Evolutionary conservation across 441 rosid genomes (phyloP), one percentile per base, ranked within the genome.

Genomic region (Brassica hybrid): DNA sequence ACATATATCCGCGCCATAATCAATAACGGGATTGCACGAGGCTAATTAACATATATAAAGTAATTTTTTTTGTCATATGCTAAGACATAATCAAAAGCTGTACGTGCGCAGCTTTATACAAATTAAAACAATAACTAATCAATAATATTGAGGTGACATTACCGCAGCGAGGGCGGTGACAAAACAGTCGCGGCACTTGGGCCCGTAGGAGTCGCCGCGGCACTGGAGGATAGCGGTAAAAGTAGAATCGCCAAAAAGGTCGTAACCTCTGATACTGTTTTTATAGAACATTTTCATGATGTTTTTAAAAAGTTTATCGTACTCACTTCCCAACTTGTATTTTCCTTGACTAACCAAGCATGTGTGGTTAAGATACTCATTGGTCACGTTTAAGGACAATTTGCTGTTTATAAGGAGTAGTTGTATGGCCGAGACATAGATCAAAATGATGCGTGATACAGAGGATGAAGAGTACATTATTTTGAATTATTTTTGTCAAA

Each of bases 281-380:
- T 5, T 13, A 45, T 45, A 45, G 16, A 45, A 45, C 54, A n/a
- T 13, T 45, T 45, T 13, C 16, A 45, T 45, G 54, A 13, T 45
- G 1, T 45, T 45, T 45, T 61, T 2, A 89, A 83, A 36, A 79
- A 80, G 78, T 41, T 68, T 13, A 57, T 78, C 86, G 56, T 84
- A 84, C 13, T 80, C 78, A 76, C 76, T 65, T 54, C 77, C 23
- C 23, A 85, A 18, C 7, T 88, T 80, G 82, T 82, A 90, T 67
- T 83, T 86, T 5, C 80, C 84, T n/a, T 86, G 30, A 50, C 0
- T 54, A 79, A 67, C 76, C 4, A 79, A 87, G 65, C 94, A 92
- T 10, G 86, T 58, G 66, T 88, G 90, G 75, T 73, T 75, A 10
- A 87, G 77, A 17, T 62, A 70, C 12, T 45, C 71, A 36, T 76